These are phyloP conservation scores for Edaphochlamys debaryana DNA, from an alignment of 139 green algal genomes.

Conservation along the genomic window DNA sequence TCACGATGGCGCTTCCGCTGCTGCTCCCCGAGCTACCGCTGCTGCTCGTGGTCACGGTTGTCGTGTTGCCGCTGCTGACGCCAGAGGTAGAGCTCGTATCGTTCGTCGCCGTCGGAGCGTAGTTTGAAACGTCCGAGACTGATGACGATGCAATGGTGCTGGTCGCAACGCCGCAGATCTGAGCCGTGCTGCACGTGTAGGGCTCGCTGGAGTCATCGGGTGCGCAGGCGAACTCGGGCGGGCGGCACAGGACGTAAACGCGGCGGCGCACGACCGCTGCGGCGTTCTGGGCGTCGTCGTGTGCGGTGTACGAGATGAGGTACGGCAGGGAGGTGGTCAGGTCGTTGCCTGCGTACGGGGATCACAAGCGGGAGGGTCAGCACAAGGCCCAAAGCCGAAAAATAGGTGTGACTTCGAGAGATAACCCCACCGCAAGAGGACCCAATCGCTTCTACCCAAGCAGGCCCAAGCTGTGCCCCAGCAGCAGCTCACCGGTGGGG, in stretches of 20 bases:
- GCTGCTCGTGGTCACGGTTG: background rate
- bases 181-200: background rate
- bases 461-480: too few species aligned
- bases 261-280: background rate
- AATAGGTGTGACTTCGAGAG: too few species aligned
- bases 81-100: background rate
- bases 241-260: constrained; percentile 9
- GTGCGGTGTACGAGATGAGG: background rate
- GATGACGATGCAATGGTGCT: too few species aligned
- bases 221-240: background rate
- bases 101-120: too few species aligned
- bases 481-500: background rate
- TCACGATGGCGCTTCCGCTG: background rate
- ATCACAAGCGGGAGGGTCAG: too few species aligned
- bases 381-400: too few species aligned
- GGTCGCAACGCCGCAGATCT: background rate
- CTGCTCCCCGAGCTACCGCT: background rate
- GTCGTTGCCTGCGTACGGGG: constrained; percentile 17
- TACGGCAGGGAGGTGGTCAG: background rate
- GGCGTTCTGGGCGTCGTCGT: background rate
- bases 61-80: background rate
- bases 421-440: too few species aligned
- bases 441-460: too few species aligned
- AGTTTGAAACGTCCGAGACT: too few species aligned
- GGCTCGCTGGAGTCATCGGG: background rate